Evolutionary conservation across 805 yeast species (phyloP).

Genomic region (Cyberlindnera amylophila): DNA sequence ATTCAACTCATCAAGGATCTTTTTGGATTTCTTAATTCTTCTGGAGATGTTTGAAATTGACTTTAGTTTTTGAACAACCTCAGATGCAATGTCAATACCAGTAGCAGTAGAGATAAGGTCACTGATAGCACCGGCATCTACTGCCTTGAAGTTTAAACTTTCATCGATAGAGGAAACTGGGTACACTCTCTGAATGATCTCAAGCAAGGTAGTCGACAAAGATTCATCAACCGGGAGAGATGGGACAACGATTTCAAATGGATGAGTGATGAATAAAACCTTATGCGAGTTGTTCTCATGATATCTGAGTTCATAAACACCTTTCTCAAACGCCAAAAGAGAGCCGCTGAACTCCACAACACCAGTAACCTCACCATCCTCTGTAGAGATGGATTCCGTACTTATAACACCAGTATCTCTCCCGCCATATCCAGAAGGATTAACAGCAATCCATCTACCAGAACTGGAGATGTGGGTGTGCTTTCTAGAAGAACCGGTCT

Average conservation of each 20-base stretch:
- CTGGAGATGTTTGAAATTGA: slow-evolving; percentile 18
- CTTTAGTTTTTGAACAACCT: slow-evolving; percentile 23
- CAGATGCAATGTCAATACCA: slow-evolving; percentile 34
- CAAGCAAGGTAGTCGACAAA: slow-evolving; percentile 31
- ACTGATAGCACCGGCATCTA: slow-evolving; percentile 24
- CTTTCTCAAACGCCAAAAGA: slow-evolving; percentile 59
- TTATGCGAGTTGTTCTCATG: slow-evolving; percentile 65
- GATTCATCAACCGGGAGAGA: slow-evolving; percentile 32
- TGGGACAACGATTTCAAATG: slow-evolving; percentile 55
- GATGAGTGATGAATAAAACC: slow-evolving; percentile 60
- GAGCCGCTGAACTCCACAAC: slow-evolving; percentile 43
- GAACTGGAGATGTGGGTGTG: slow-evolving; percentile 57
- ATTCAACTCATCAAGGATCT: slow-evolving; percentile 23
- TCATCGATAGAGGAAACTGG: slow-evolving; percentile 19
- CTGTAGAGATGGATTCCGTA: slow-evolving; percentile 9
- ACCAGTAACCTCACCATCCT: slow-evolving; percentile 36
- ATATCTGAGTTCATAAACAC: slow-evolving; percentile 70
- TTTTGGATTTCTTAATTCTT: slow-evolving; percentile 24
- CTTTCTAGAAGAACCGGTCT: slow-evolving; percentile 51
- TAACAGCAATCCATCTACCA: slow-evolving; percentile 61
- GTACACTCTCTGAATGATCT: slow-evolving; percentile 19
- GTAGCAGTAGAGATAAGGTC: slow-evolving; percentile 31
- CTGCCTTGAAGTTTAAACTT: slow-evolving; percentile 25
- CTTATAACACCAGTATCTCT: slow-evolving; percentile 16
- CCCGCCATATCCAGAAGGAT: slow-evolving; percentile 32